A percentile compares a stretch with the other conserved stretches of the same genome.
Evolutionary conservation across 441 rosid genomes (phyloP).

Genomic region (Rhodomyrtus psidioides): DNA sequence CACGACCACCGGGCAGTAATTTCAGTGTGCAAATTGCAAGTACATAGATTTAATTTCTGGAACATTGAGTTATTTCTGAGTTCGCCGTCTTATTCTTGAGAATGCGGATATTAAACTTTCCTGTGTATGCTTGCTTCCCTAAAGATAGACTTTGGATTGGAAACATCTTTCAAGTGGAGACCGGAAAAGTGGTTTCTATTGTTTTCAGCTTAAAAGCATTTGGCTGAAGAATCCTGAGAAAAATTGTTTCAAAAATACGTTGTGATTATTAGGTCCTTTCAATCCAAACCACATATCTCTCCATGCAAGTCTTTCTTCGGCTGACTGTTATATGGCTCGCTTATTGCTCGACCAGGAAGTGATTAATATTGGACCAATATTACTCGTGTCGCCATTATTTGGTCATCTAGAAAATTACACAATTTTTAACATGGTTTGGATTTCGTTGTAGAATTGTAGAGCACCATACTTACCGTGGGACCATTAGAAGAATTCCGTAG

Average conservation of each 20-base stretch:
- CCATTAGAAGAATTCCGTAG: no score
- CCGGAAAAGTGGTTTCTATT: not conserved
- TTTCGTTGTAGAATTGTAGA: no score
- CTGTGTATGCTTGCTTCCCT: not conserved
- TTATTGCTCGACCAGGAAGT: not conserved
- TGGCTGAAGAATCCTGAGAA: not conserved
- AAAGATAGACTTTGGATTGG: not conserved
- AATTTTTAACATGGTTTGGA: no score
- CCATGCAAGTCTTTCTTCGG: not conserved
- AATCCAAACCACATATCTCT: not conserved
- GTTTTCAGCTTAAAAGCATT: not conserved
- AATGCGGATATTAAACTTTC: not conserved
- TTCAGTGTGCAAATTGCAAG: not conserved
- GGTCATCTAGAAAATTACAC: no score
- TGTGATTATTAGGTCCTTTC: not conserved
- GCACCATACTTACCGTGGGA: no score
- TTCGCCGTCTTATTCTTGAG: not conserved
- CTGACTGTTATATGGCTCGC: not conserved
- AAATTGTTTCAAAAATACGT: not conserved
- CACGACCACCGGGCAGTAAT: no score
- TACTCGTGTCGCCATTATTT: no score
- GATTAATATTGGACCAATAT: not conserved
- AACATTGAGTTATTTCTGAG: not conserved
- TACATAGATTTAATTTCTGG: not conserved
- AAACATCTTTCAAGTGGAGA: not conserved